phyloP scores from a whole-genome alignment of 2,329 filamentous ascomycete genomes.

The Penicillium sp. region DNA sequence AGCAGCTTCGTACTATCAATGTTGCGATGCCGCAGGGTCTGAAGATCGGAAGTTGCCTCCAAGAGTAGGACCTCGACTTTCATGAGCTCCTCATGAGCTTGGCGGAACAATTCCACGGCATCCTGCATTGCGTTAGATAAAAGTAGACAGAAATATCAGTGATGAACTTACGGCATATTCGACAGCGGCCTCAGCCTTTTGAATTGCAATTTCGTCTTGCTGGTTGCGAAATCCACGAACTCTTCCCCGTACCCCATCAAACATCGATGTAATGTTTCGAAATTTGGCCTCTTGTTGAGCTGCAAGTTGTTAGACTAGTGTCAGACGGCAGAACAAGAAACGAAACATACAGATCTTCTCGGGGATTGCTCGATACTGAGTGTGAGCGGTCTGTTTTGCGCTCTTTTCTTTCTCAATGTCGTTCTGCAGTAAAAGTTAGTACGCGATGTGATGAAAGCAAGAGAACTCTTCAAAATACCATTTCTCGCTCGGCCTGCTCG shows the following conservation, averaged over 20 bases:
- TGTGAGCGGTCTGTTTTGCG: slow-evolving; percentile 63
- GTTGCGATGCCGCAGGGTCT: slow-evolving; percentile 66
- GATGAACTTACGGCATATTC: slow-evolving; percentile 51
- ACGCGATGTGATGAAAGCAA: not conserved
- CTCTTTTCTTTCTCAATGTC: slow-evolving; percentile 58
- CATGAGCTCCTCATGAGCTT: slow-evolving; percentile 61
- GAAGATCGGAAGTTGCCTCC: slow-evolving; percentile 79
- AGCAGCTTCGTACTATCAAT: slow-evolving; percentile 52
- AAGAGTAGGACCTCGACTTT: slow-evolving; percentile 68
- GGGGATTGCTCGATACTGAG: slow-evolving; percentile 65
- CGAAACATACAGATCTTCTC: slow-evolving; percentile 63
- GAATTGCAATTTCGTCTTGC: slow-evolving; percentile 54
- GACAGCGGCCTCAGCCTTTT: slow-evolving; percentile 56
- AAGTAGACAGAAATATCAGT: not conserved
- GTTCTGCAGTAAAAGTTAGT: slow-evolving; percentile 22
- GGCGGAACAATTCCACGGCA: slow-evolving; percentile 60
- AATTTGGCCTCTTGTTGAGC: slow-evolving; percentile 46
- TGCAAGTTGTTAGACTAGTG: slow-evolving; percentile 30
- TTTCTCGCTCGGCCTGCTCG: slow-evolving; percentile 33
- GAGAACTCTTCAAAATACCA: slow-evolving; percentile 35
- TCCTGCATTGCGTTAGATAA: slow-evolving; percentile 38
- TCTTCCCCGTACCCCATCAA: slow-evolving; percentile 43
- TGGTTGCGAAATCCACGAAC: slow-evolving; percentile 53
- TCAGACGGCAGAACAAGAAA: slow-evolving; percentile 9
- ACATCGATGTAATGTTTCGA: slow-evolving; percentile 38